phyloP scores from a whole-genome alignment of 2,329 filamentous ascomycete genomes.

The Gaeumannomyces sp. region DNA sequence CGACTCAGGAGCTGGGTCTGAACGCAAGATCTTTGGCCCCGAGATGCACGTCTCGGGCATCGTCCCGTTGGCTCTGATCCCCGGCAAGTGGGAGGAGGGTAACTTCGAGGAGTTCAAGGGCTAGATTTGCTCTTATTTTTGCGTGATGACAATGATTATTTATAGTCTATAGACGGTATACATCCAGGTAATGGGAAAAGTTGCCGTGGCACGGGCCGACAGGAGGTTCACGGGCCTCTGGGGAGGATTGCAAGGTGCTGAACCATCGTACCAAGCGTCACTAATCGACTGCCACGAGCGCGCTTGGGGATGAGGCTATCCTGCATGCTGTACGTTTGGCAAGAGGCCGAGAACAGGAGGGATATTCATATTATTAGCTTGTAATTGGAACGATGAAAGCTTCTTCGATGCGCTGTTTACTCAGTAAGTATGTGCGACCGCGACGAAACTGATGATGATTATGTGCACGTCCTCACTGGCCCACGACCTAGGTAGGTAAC shows the following conservation, averaged over 20 bases:
- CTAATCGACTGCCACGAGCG: neutral
- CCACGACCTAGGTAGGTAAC: too few species aligned
- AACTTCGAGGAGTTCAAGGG: constrained; percentile 55
- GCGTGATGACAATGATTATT: neutral
- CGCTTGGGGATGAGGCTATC: neutral
- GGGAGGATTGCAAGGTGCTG: neutral
- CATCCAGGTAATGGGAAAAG: constrained; percentile 1
- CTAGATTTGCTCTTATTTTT: constrained; percentile 28
- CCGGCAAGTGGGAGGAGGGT: constrained; percentile 57
- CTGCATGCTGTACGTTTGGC: constrained; percentile 5
- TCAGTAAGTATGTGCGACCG: too few species aligned
- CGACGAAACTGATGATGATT: too few species aligned
- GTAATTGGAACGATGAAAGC: constrained; percentile 6
- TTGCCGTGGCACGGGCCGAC: neutral
- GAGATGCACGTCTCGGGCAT: constrained; percentile 98
- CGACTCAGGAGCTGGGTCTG: constrained; percentile 87
- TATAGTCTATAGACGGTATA: constrained; percentile 2
- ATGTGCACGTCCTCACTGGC: too few species aligned
- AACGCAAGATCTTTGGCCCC: constrained; percentile 56
- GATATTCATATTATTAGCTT: constrained; percentile 6
- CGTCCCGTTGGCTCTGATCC: constrained; percentile 79
- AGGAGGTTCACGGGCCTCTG: neutral
- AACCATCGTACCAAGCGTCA: neutral
- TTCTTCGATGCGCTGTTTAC: too few species aligned
- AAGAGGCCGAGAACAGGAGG: neutral